Base-by-base conservation (phyloP, 1,139 yeast genomes). In the Pichia sp. region DNA sequence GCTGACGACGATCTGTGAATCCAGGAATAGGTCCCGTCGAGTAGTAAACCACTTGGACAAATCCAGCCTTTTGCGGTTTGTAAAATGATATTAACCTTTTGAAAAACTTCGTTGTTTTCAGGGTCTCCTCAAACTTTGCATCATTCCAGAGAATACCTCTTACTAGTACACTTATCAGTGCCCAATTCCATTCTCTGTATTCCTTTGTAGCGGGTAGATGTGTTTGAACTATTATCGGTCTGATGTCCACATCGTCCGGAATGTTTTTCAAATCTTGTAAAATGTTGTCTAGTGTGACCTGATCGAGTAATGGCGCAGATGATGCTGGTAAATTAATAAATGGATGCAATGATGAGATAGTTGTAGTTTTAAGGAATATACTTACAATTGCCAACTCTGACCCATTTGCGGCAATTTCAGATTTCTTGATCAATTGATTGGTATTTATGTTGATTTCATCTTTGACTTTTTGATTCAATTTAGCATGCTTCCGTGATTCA, bases 181-280 rank as follows among this genome's bases (percentile, higher is more conserved):
- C 79, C 96, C 98, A 92, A 65, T 90, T 85, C 99, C 99, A 95
- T 52, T 83, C 84, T 4, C 83, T 76, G 65, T 79, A 90, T 53
- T 85, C 90, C 65, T 92, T 93, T 0, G 95, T 84, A 6, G 86
- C 78, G 47, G 90, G 69, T 1, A 93, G 90, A 60, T 79, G 83
- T 0, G 96, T 83, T 51, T 85, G 85, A 45, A 74, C 72, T 7
- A 93, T 75, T 72, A 88, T 74, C 54, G 78, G 77, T 62, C 87
- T 84, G 63, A 92, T 82, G 50, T 85, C 85, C 0, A 74, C 61
- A 56, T 90, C 97, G 15, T 31, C 11, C 8, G 48, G 40, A 4
- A 51, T 8, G 10, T 45, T 48, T 34, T 49, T 50, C 31, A 57
- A 50, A n/a, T 44, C 29, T 6, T 30, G 29, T 4, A 52, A 4